Conservation (phyloP, 176 grass and related monocot genomes). For the Puccinellia tenuiflora region DNA sequence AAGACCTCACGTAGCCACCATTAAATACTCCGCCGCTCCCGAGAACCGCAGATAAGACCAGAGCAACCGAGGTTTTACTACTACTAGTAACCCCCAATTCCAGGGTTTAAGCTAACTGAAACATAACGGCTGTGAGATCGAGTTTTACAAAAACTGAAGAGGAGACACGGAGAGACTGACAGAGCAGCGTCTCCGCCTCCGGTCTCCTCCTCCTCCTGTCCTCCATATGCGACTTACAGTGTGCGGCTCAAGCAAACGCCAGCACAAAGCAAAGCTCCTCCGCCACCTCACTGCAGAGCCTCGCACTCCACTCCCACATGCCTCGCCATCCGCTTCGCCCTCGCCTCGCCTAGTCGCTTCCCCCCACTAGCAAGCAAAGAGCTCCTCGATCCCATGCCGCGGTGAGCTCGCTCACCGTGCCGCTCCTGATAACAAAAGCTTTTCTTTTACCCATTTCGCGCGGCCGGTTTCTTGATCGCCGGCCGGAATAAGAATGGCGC, state of each 20-base stretch:
- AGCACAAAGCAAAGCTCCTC: conserved; percentile 18
- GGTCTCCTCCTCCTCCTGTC: conserved; percentile 23
- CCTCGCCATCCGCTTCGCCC: conserved; percentile 14
- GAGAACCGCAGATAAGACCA: conserved; percentile 25
- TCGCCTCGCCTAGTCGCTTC: background rate
- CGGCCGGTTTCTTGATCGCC: conserved; percentile 22
- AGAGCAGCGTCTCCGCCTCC: conserved; percentile 26
- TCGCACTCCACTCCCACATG: conserved; percentile 56
- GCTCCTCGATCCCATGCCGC: conserved; percentile 7
- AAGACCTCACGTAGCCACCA: conserved; percentile 8
- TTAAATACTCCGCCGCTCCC: conserved; percentile 29
- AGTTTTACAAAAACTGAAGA: background rate
- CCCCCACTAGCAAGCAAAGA: conserved; percentile 1
- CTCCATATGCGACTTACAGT: conserved; percentile 55
- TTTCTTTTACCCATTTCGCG: background rate
- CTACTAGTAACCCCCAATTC: conserved; percentile 14
- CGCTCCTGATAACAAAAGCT: background rate
- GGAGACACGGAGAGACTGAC: background rate
- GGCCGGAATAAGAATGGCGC: conserved; percentile 16
- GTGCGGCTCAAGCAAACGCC: conserved; percentile 45
- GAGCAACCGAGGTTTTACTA: conserved; percentile 19
- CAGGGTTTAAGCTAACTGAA: conserved; percentile 21
- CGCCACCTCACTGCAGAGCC: conserved; percentile 6
- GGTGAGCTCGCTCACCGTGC: conserved; percentile 25
- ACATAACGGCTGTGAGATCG: background rate